A percentile compares a stretch with the other conserved stretches of the same genome.
These are phyloP conservation scores for Histomonas meleagridis DNA, from an alignment of 208 protist genomes.

Conservation along the genomic window DNA sequence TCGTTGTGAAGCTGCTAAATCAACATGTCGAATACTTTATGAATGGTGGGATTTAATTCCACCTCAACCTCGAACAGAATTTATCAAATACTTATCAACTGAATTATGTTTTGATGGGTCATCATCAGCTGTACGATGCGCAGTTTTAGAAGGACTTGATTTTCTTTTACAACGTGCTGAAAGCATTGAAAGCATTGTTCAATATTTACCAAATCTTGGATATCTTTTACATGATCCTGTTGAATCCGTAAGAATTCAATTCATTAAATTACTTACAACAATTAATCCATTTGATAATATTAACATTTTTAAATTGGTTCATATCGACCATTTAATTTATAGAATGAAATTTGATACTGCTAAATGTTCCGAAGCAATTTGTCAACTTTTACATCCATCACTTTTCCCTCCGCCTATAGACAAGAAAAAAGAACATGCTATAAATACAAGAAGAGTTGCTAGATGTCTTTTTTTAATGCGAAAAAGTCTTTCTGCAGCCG, in stretches of 20 bases:
- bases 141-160: slow-evolving; percentile 12
- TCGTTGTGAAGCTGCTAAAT: background rate
- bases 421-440: background rate
- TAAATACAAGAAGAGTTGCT: background rate
- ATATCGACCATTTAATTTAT: slow-evolving; percentile 30
- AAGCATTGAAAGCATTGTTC: background rate
- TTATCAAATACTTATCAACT: background rate
- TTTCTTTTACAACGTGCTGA: background rate
- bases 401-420: background rate
- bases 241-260: background rate
- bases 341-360: background rate
- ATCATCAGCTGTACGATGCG: background rate
- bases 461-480: background rate
- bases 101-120: background rate
- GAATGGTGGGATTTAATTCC: background rate
- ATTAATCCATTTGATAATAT: background rate
- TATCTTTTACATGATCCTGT: background rate
- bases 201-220: background rate
- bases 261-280: background rate
- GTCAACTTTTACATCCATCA: background rate
- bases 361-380: background rate
- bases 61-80: background rate
- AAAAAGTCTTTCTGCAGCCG: background rate
- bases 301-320: background rate
- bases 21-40: background rate